Evolutionary conservation across 169 alveolate genomes (phyloP), one percentile per base, ranked within the genome.

Genomic region (Neospora caninum): DNA sequence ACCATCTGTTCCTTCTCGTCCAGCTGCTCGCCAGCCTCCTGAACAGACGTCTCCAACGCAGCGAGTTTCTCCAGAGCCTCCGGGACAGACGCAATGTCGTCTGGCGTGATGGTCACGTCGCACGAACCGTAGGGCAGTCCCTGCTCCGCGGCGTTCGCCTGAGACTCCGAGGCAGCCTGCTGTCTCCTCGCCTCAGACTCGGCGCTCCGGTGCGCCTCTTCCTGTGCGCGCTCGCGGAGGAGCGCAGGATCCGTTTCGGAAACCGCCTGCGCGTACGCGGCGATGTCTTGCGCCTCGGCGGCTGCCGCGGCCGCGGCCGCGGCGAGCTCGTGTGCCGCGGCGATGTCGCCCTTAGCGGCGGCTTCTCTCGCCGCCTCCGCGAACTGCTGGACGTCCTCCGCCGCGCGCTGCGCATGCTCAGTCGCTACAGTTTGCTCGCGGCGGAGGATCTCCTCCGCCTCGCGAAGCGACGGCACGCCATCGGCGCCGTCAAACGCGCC

Each of bases 381-480:
- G 64, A 91, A 53, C 89, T 69, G 89, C 82, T 91, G 67, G 9
- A 88, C 94, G 80, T 70, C 94, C 34, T 34, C 88, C 34, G 94
- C 94, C 13, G 94, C 88, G 31, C 49, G 64, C 78, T 25, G 80
- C 34, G 80, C 92, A 29, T 38, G 31, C 49, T 41, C 89, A 10
- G 70, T 88, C 41, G 94, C 88, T 41, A 39, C 42, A 27, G 88
- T 10, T 22, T 49, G 83, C 83, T 53, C 83, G 84, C n/a, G 58
- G 58, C 27, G 92, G 49, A 54, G 92, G 45, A 58, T 87, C 49
- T 64, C 87, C 88, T 88, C 69, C 10, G 83, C 73, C 22, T 41
- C 88, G 31, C 43, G 69, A 4, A 69, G 27, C 41, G 31, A 38
- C 18, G 39, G 67, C n/a, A 41, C 83, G 80, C 39, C 92, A 36